Evolutionary conservation across 2,329 filamentous ascomycete genomes (phyloP), one percentile per base, ranked within the genome.

Genomic region (Lomentospora prolificans): DNA sequence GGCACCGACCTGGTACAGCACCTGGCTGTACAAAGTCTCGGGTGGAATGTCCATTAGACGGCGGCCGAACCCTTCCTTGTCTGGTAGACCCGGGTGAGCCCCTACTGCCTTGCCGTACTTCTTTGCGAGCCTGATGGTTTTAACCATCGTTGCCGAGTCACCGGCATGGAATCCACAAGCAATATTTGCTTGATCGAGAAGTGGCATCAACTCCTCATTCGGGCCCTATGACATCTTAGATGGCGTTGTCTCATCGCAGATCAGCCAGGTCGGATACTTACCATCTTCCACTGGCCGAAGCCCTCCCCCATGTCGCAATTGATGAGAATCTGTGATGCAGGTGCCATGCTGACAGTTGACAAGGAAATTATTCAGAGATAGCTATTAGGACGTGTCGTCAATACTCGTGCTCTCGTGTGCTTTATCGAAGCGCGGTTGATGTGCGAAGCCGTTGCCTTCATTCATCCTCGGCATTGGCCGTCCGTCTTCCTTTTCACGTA

Each of bases 51-150:
- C 77, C 65, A 86, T 85, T 59, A 81, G 76, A 17, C 83, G 74
- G 2, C 83, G 72, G 2, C 83, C 83, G 61, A 86, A 86, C 7
- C 83, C 83, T 67, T 81, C 75, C 22, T 84, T 72, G 63, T 86
- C 83, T n/a, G 79, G 81, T 0, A 85, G 70, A 1, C 82, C 81
- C 0, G 83, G 83, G 61, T 87, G 83, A 0, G 84, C 84, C 6
- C 83, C 83, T 4, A 80, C 69, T 52, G 72, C 73, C 58, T 86
- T 75, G 57, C 72, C 72, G 65, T 82, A 75, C 44, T 73, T 64
- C 66, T 84, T 85, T 67, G 79, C 82, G 17, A 76, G 70, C 8
- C 69, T 70, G 9, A 85, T 76, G 0, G 81, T 85, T 56, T 80
- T 71, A 51, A 76, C 69, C 82, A 86, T 86, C 55, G 84, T 82